These are phyloP conservation scores for Sugiyamaella castrensis DNA, from an alignment of 1,139 yeast genomes.

Conservation along the genomic window DNA sequence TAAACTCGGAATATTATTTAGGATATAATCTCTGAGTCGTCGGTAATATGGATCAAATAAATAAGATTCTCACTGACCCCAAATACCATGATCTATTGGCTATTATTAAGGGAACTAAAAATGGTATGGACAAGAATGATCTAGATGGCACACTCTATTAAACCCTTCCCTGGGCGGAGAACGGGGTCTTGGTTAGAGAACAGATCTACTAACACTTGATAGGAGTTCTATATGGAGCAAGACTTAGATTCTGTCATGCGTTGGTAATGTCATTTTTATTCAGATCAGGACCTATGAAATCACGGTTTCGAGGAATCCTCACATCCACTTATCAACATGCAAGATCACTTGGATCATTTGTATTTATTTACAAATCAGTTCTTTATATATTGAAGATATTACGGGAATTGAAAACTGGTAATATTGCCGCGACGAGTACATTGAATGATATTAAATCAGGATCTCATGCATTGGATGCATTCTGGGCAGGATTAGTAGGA, in stretches of 20 bases:
- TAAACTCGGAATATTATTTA: too few relatives aligned
- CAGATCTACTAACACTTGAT: background rate
- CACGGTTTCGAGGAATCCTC: conserved; percentile 49
- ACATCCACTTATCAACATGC: conserved; percentile 67
- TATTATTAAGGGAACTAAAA: conserved; percentile 39
- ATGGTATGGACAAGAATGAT: conserved; percentile 30
- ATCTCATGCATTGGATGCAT: conserved; percentile 41
- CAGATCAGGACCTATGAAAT: conserved; percentile 43
- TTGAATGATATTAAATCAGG: conserved; percentile 28
- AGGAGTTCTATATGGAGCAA: conserved; percentile 70
- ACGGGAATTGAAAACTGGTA: conserved; percentile 16
- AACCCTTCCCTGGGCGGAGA: too few relatives aligned
- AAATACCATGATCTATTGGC: conserved; percentile 37
- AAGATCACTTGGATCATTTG: conserved; percentile 61
- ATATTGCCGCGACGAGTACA: conserved; percentile 12
- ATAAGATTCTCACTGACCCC: conserved; percentile 33
- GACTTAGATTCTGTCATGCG: conserved; percentile 71
- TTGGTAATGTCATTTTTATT: conserved; percentile 60
- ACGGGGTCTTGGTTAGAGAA: background rate
- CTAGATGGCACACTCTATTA: too few relatives aligned
- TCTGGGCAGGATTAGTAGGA: conserved; percentile 62
- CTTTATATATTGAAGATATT: conserved; percentile 32
- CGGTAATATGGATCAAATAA: conserved; percentile 21
- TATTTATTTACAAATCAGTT: conserved; percentile 53
- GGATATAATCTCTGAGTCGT: too few relatives aligned